phyloP scores from a whole-genome alignment of 768 basidiomycete genomes.

The Agrocybe chaxingu region DNA sequence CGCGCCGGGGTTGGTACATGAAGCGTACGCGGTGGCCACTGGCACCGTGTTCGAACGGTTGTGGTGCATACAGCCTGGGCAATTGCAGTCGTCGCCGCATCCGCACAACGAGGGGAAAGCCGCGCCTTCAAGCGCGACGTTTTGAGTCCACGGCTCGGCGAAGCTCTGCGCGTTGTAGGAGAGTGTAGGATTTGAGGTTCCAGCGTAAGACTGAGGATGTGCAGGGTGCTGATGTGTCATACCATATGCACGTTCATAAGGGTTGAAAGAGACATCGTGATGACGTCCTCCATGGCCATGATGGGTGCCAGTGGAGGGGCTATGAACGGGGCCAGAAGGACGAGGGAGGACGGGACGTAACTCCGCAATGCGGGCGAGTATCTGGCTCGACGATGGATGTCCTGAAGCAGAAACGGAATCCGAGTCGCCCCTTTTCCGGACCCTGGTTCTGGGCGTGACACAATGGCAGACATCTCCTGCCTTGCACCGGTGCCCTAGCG shows the following conservation, averaged over 20 bases:
- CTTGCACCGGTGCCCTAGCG: conserved; percentile 53
- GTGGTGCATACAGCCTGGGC: conserved; percentile 64
- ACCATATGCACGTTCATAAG: conserved; percentile 69
- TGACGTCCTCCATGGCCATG: conserved; percentile 41
- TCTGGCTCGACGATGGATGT: conserved; percentile 36
- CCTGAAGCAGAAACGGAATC: conserved; percentile 6
- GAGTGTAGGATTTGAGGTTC: conserved; percentile 18
- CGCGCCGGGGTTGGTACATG: conserved; percentile 33
- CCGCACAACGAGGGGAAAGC: conserved; percentile 51
- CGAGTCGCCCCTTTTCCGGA: conserved; percentile 21
- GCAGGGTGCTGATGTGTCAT: conserved; percentile 27
- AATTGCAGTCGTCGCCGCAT: conserved; percentile 62
- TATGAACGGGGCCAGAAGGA: conserved; percentile 44
- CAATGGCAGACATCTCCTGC: conserved; percentile 55
- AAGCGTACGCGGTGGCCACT: conserved; percentile 31
- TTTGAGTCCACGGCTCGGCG: conserved; percentile 17
- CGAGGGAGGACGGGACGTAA: conserved; percentile 71
- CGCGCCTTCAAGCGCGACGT: conserved; percentile 12
- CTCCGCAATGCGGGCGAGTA: conserved; percentile 59
- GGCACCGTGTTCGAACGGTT: conserved; percentile 30
- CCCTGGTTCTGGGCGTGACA: conserved; percentile 45
- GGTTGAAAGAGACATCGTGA: conserved; percentile 58
- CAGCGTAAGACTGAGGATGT: conserved; percentile 22
- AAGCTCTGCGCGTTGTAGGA: conserved; percentile 21
- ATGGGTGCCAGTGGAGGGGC: conserved; percentile 43